Percentiles rank a stretch among this genome's conserved stretches.
Evolutionary conservation across 441 rosid species (phyloP).

Genomic region (Theobroma grandiflorum): DNA sequence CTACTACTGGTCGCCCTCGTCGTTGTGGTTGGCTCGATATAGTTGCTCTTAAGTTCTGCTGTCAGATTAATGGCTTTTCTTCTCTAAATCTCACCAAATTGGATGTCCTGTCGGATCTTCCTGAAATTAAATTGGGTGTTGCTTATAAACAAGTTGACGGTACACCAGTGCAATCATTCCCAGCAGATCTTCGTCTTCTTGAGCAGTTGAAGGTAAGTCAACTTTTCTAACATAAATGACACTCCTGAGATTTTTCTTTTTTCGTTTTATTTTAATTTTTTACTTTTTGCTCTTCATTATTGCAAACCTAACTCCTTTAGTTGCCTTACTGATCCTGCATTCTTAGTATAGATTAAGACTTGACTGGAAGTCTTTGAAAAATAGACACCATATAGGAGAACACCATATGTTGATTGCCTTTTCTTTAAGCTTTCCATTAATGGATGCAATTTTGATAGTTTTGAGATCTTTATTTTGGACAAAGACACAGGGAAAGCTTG

Average conservation of each 20-base stretch:
- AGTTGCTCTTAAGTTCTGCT: constrained; percentile 83
- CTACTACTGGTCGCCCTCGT: constrained; percentile 98
- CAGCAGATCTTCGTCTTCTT: constrained; percentile 82
- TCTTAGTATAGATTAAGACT: neutral
- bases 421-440: neutral
- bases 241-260: neutral
- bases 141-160: constrained; percentile 75
- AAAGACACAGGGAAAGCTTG: neutral
- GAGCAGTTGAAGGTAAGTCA: constrained; percentile 74
- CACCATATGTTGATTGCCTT: neutral
- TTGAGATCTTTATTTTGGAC: neutral
- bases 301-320: neutral
- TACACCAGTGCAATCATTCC: constrained; percentile 80
- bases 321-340: neutral
- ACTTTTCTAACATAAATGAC: neutral
- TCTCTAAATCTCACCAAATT: constrained; percentile 93
- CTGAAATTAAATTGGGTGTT: constrained; percentile 86
- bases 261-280: neutral
- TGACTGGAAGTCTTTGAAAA: neutral
- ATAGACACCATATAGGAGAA: neutral
- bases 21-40: constrained; percentile 99
- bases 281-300: neutral
- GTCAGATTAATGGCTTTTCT: constrained; percentile 92
- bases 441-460: neutral
- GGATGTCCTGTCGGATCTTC: constrained; percentile 87